A percentile compares a stretch with the other conserved stretches of the same genome.
Evolutionary conservation across 352 stramenopile species (phyloP).

Genomic region (Globisporangium sylvaticum): DNA sequence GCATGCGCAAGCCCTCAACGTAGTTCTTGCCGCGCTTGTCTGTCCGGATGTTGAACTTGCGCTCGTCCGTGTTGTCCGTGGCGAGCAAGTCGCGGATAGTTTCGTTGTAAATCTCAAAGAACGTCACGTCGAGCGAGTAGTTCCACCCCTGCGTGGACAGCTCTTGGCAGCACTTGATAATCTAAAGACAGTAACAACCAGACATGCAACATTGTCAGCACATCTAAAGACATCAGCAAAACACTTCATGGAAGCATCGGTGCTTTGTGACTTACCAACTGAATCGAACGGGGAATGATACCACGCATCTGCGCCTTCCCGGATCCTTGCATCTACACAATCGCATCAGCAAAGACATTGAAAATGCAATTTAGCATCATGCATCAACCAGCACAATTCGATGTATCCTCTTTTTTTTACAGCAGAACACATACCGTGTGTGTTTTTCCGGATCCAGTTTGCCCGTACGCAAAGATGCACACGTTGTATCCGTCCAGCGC

Average conservation of each 20-base stretch:
- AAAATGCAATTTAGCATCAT: background rate
- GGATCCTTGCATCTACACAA: conserved; percentile 93
- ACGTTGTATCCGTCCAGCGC: conserved; percentile 98
- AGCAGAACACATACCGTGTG: conserved; percentile 64
- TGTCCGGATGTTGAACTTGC: conserved; percentile 82
- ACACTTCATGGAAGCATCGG: background rate
- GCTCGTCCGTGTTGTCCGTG: conserved; percentile 33
- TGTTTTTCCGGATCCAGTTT: conserved; percentile 97
- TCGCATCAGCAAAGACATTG: background rate
- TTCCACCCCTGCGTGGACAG: conserved; percentile 89
- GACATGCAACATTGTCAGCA: background rate
- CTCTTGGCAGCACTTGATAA: conserved; percentile 74
- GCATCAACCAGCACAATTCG: background rate
- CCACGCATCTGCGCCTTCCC: conserved; percentile 94
- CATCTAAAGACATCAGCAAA: background rate
- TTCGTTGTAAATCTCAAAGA: conserved; percentile 99
- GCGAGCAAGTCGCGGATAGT: conserved; percentile 97
- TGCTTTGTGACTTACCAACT: conserved; percentile 39
- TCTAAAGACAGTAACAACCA: conserved; percentile 21
- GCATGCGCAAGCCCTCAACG: conserved; percentile 85
- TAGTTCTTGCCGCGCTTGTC: conserved; percentile 81
- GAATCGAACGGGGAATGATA: conserved; percentile 97
- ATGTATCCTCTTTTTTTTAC: background rate
- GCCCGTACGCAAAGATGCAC: conserved; percentile 98
- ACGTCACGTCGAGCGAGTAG: conserved; percentile 97